Conservation (phyloP, 371 early-diverging fungal species). For the Blakeslea trispora region DNA sequence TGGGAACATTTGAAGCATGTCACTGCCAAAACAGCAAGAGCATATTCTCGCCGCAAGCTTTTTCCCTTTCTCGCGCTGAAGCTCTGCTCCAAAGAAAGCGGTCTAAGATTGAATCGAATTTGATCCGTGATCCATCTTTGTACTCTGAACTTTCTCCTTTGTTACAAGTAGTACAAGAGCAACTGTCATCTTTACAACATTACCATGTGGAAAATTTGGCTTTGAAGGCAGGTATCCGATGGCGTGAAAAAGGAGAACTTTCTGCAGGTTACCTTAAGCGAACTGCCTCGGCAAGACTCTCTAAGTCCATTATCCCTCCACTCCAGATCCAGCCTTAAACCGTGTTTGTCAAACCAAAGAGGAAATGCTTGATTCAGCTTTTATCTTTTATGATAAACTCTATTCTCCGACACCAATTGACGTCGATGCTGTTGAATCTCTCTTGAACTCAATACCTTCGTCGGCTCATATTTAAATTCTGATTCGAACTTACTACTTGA, state of each 20-base stretch:
- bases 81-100: not conserved
- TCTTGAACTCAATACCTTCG: not conserved
- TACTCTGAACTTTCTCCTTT: not conserved
- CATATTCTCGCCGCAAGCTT: not conserved
- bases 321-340: not conserved
- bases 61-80: not conserved
- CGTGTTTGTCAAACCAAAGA: not conserved
- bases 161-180: not conserved
- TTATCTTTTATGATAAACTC: constrained; percentile 7
- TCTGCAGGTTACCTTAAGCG: too few relatives aligned
- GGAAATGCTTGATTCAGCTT: constrained; percentile 7
- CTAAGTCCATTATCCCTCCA: not conserved
- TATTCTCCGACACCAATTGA: constrained; percentile 13
- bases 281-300: not conserved
- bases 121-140: constrained; percentile 8
- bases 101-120: constrained; percentile 7
- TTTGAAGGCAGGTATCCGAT: constrained; percentile 2
- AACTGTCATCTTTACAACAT: constrained; percentile 5
- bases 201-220: not conserved
- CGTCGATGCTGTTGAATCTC: not conserved
- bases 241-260: constrained; percentile 10
- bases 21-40: too few relatives aligned
- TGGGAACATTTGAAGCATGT: too few relatives aligned
- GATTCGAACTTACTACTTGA: not conserved
- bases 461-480: not conserved